A percentile compares a stretch with the other conserved stretches of the same genome.
phyloP scores from a whole-genome alignment of 2,329 filamentous ascomycete genomes.

The Sphaerostilbella broomeana region DNA sequence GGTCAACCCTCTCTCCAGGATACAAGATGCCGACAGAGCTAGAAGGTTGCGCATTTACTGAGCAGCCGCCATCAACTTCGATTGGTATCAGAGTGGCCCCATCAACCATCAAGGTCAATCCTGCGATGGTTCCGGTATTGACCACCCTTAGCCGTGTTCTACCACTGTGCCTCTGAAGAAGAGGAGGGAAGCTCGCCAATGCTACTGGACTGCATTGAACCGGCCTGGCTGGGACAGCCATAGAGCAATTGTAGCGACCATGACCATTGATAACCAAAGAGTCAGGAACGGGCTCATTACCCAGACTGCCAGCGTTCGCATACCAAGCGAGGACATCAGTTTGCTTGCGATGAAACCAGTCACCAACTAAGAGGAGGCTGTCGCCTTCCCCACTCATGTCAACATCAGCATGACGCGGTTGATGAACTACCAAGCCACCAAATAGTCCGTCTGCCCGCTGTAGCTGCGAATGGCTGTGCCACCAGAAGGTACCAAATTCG shows the following conservation, averaged over 20 bases:
- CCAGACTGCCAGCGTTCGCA: conserved; percentile 27
- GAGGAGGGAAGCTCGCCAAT: conserved; percentile 12
- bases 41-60: conserved; percentile 11
- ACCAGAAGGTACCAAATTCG: conserved; percentile 51
- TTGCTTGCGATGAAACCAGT: conserved; percentile 33
- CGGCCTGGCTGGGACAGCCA: conserved; percentile 21
- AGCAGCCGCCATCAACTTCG: conserved; percentile 18
- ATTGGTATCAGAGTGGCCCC: conserved; percentile 19
- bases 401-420: conserved; percentile 28
- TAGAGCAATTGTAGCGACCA: conserved; percentile 25
- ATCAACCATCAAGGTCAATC: conserved; percentile 16
- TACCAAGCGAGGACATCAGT: conserved; percentile 28
- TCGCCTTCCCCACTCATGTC: conserved; percentile 45
- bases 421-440: conserved; percentile 53
- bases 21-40: conserved; percentile 20
- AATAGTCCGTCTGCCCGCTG: conserved; percentile 48
- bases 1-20: conserved; percentile 21
- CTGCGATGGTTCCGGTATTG: conserved; percentile 20
- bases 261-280: conserved; percentile 31
- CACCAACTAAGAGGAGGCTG: conserved; percentile 44
- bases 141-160: conserved; percentile 18
- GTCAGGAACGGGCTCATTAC: conserved; percentile 34
- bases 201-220: conserved; percentile 16
- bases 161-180: conserved; percentile 6
- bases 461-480: conserved; percentile 51